phyloP scores from a whole-genome alignment of 2,329 filamentous ascomycete species.

The Epichloe bromicola region DNA sequence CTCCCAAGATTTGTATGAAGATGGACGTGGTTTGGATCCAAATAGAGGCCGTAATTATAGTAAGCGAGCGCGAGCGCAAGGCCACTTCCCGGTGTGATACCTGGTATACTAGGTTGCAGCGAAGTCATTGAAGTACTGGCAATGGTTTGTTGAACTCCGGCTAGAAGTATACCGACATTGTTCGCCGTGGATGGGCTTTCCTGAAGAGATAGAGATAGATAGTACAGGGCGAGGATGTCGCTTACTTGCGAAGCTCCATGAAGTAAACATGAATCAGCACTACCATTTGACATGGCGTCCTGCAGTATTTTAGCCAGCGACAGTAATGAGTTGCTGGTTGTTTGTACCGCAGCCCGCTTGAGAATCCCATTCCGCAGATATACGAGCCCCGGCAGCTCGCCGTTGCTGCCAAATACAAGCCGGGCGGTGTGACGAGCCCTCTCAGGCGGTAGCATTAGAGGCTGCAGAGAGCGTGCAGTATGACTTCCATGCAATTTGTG shows the following conservation, averaged over 20 bases:
- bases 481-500: conserved; percentile 6
- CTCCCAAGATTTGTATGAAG: conserved; percentile 95
- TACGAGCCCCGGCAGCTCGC: conserved; percentile 67
- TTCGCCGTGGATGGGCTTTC: conserved; percentile 96
- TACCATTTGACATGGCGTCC: conserved; percentile 75
- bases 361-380: conserved; percentile 58
- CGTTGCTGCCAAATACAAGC: conserved; percentile 64
- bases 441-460: conserved; percentile 71
- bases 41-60: conserved; percentile 82
- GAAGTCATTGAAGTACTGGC: conserved; percentile 21
- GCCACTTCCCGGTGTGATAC: conserved; percentile 74
- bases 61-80: conserved; percentile 80
- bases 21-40: conserved; percentile 85
- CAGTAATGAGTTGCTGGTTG: conserved; percentile 87
- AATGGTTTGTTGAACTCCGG: conserved; percentile 65
- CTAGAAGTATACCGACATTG: conserved; percentile 94
- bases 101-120: conserved; percentile 45
- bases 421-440: conserved; percentile 71
- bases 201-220: conserved; percentile 84
- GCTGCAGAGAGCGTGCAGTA: conserved; percentile 19
- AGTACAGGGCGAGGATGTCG: conserved; percentile 90
- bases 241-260: conserved; percentile 64
- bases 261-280: conserved; percentile 37
- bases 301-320: conserved; percentile 97
- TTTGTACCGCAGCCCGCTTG: conserved; percentile 71